These are phyloP conservation scores for Crinitomyces ghanaensis DNA, from an alignment of 805 yeast species.

Conservation along the genomic window DNA sequence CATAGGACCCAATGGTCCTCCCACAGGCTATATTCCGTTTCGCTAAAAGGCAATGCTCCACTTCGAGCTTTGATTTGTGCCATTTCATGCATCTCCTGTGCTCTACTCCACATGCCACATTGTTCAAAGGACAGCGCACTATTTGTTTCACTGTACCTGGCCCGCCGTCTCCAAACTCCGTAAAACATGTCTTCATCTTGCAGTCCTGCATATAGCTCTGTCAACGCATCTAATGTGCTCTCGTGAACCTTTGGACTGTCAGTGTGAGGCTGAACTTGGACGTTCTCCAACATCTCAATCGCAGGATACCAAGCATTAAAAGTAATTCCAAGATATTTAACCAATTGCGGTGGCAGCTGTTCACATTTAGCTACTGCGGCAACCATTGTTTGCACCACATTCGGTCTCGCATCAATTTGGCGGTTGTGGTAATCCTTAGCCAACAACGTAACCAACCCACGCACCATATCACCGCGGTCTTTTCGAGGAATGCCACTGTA, in stretches of 20 bases:
- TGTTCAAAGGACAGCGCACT: slow-evolving; percentile 92
- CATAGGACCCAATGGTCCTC: slow-evolving; percentile 98
- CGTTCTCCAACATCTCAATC: slow-evolving; percentile 68
- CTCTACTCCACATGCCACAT: slow-evolving; percentile 88
- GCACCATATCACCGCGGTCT: slow-evolving; percentile 75
- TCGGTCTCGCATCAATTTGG: slow-evolving; percentile 76
- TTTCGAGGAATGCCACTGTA: slow-evolving; percentile 63
- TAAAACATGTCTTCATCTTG: slow-evolving; percentile 96
- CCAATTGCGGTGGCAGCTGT: slow-evolving; percentile 87
- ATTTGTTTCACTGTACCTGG: slow-evolving; percentile 87
- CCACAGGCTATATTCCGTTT: slow-evolving; percentile 91
- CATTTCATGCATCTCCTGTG: slow-evolving; percentile 84
- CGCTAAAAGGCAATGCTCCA: slow-evolving; percentile 91
- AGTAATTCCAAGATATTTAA: slow-evolving; percentile 76
- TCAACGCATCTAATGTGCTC: slow-evolving; percentile 78
- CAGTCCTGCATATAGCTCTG: slow-evolving; percentile 76
- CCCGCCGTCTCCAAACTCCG: slow-evolving; percentile 95
- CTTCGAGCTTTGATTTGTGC: slow-evolving; percentile 96
- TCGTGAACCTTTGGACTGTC: slow-evolving; percentile 71
- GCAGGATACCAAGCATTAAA: slow-evolving; percentile 90
- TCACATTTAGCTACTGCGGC: slow-evolving; percentile 74
- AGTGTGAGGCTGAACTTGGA: slow-evolving; percentile 43
- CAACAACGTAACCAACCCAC: slow-evolving; percentile 62
- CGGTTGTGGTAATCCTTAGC: slow-evolving; percentile 90
- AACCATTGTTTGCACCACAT: slow-evolving; percentile 72